Base-by-base conservation (phyloP, 495 filamentous ascomycete species). In the Astrothelium subdiscretum region DNA sequence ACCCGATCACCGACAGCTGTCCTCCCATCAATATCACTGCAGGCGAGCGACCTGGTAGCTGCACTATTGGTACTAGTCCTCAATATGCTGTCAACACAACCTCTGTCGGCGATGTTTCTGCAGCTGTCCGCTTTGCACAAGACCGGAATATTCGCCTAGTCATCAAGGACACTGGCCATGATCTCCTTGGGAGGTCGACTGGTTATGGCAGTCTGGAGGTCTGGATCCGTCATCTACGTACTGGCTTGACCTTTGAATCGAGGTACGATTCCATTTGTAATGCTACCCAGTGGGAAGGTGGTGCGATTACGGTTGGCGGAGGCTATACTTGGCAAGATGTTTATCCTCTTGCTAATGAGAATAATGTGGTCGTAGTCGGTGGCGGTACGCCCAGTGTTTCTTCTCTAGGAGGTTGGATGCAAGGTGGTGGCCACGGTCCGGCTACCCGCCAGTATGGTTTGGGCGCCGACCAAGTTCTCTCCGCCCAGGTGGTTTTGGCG, bases 181-280 rank as follows among this genome's bases (percentile, higher is more conserved):
- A 65, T 43, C 31, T 44, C 2, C 18, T 61, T 2, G 38, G 31
- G 29, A 68, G 67, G 51, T 74, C 72, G 0, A 64, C 65, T 13
- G 75, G 75, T 32, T 75, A 73, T 31, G 75, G 74, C 29, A 71
- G 70, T 22, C 63, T 79, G n/a, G 63, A 71, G 51, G 66, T 79
- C 27, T 79, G 75, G 75, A 71, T 75, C 22, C 72, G 66, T 54
- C 67, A 75, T 51, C 59, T 77, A 10, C 48, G 66, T 22, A 68
- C 63, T 22, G 74, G 73, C 20, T 65, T 77, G 27, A 60, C 6
- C 0, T 69, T 70, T 48, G 68, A 77, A 11, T 31, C 71, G 8
- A 59, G 24, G 0, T 76, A 71, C 32, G 42, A 35, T 2, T 64
- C 70, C 0, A 66, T 68, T 2, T 29, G 57, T 3, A 22, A 44